Evolutionary conservation across 148 eudicot genomes (phyloP), one percentile per base, ranked within the genome.

Genomic region (Spergularia bocconei): DNA sequence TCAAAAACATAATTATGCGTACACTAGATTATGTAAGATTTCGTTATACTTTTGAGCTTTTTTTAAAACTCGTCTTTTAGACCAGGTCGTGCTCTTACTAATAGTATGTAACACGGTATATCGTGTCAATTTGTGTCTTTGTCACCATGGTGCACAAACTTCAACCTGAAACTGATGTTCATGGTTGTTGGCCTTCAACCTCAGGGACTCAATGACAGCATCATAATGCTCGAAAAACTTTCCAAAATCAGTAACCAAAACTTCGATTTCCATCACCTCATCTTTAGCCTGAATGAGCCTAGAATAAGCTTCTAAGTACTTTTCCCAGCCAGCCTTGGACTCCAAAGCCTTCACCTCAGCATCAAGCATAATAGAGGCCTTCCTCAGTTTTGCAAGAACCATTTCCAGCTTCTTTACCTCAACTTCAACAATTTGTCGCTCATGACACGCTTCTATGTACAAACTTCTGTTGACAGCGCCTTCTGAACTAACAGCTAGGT

Each of bases 91-190:
- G 33, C 33, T 29, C 33, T 29, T 1, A 29, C 33, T 29, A 29
- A 2, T 29, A 29, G 1, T 2, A 29, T 29, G 33, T 29, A 29
- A 29, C 33, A 29, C 33, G 33, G 47, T 41, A 41, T 41, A 6
- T 41, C 0, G 47, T 41, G 5, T 41, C 47, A 41, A 8, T 41
- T n/a, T n/a, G 77, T 77, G 51, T 67, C 79, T 87, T 90, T 77
- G 51, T 67, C 79, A 88, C 91, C 91, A 87, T 12, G 89, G 84
- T 13, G 89, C 83, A 74, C 75, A 56, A 71, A 79, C 88, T 78
- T 71, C 83, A 78, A 82, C 81, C 71, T 77, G 81, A 69, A 91
- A 91, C 77, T 61, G 76, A 5, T 57, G 64, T 52, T 84, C 87
- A 63, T 82, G 79, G 16, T 53, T 58, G 81, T 75, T 79, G 0